These are phyloP conservation scores for Cokeromyces recurvatus DNA, from an alignment of 371 early-diverging fungal genomes.

Conservation along the genomic window DNA sequence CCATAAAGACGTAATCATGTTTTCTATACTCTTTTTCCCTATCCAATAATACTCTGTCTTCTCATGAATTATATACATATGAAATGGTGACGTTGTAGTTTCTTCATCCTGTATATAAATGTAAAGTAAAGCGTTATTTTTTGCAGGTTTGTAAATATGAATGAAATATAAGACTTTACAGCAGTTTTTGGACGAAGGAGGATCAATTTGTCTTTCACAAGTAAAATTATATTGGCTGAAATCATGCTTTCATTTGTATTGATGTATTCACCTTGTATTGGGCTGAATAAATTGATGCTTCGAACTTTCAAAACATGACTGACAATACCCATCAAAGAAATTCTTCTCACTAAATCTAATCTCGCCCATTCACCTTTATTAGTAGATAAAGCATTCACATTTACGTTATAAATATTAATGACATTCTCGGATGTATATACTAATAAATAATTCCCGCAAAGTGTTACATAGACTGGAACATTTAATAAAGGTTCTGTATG, in stretches of 20 bases:
- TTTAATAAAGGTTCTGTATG: slow-evolving; percentile 44
- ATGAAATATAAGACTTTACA: slow-evolving; percentile 13
- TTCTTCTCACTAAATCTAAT: slow-evolving; percentile 57
- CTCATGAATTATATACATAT: slow-evolving; percentile 54
- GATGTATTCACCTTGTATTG: slow-evolving; percentile 36
- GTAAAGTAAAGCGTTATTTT: not conserved
- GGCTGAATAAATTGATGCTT: slow-evolving; percentile 48
- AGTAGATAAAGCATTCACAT: slow-evolving; percentile 1
- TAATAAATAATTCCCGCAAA: slow-evolving; percentile 52
- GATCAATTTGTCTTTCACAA: slow-evolving; percentile 47
- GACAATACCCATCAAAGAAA: slow-evolving; percentile 65
- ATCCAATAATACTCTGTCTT: slow-evolving; percentile 75
- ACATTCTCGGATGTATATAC: slow-evolving; percentile 73
- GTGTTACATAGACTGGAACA: slow-evolving; percentile 52
- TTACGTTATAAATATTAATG: slow-evolving; percentile 38
- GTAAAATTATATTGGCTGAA: slow-evolving; percentile 39
- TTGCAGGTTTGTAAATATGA: too few species aligned
- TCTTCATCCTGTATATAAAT: slow-evolving; percentile 18
- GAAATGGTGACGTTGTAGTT: slow-evolving; percentile 38
- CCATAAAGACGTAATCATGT: slow-evolving; percentile 69
- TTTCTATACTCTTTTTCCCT: slow-evolving; percentile 50
- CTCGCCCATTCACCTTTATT: slow-evolving; percentile 11
- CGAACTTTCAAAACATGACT: slow-evolving; percentile 48
- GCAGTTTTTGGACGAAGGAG: slow-evolving; percentile 38
- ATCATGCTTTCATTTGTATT: slow-evolving; percentile 28